Evolutionary conservation across 352 stramenopile species (phyloP), one percentile per base, ranked within the genome.

Genomic region (Phytophthora boehmeriae): DNA sequence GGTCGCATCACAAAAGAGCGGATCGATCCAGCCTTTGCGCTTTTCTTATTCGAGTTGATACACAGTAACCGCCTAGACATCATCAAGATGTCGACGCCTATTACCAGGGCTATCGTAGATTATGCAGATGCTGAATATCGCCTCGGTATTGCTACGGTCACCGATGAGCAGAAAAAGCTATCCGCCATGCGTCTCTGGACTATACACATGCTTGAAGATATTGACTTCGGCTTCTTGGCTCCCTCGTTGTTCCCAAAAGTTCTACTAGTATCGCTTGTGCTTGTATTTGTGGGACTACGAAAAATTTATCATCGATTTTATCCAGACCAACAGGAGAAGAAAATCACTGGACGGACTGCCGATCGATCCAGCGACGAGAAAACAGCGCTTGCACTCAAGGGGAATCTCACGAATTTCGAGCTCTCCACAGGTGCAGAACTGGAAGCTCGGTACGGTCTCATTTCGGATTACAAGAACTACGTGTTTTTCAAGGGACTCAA

Each of bases 401-500:
- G 54, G 17, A 61, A 70, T 6, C 61, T 71, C 51, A 75, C 54
- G 0, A 69, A 70, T 38, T 75, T 75, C 10, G 66, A 75, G 17
- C 2, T 69, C 9, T 61, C 66, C 5, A 75, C 66, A 0, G 66
- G 66, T 19, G 50, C 61, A 20, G 55, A 62, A 11, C 61, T 75
- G 14, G 50, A 71, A 60, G 59, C 52, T 2, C 67, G 67, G 0
- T 69, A 69, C 20, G 67, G 67, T 25, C 28, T 76, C 17, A 72
- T 73, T 42, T 65, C 63, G 0, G 57, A 64, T 48, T 76, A 76
- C 28, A 70, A 76, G 10, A 72, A 73, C 54, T 76, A 72, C 43
- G 28, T 71, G 17, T 67, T 69, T 23, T 68, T 76, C 22, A 76
- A 76, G 17, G 67, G 68, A 14, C 56, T 75, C 27, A 73, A 75